Evolutionary conservation across 192 early-diverging fungal species (phyloP), one percentile per base, ranked within the genome.

Genomic region (Martensiomyces pterosporus): DNA sequence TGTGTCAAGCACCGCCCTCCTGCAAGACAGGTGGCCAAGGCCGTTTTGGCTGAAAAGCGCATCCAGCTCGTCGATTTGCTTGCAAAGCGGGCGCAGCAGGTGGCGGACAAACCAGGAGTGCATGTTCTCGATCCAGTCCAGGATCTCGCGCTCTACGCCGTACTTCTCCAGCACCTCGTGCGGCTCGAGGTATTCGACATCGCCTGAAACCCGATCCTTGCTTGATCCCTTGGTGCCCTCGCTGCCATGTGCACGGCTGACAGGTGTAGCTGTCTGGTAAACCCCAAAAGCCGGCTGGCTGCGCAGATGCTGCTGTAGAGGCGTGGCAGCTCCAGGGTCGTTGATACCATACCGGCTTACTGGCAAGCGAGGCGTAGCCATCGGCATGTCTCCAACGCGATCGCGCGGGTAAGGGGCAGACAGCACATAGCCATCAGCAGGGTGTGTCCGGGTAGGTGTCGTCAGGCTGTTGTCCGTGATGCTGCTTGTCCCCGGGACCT

Each of bases 91-190:
- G 9, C 52, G 56, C 39, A 77, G 42, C 18, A 77, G 47, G 39
- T 72, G 75, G 26, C 60, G 60, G 19, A 65, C 64, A 57, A 72
- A 70, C 75, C 75, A 77, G 25, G 39, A 38, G 24, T 58, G 67
- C 63, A 72, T 77, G 42, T 67, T 71, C 32, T 77, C 75, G 12
- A 59, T 50, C 63, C 67, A 67, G 18, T 52, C 64, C 24, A 57
- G 29, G 23, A 72, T 52, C 1, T 67, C 60, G n/a, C 48, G 52
- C 55, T 61, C 71, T 1, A 55, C 48, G 42, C 59, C 64, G 49
- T 55, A 67, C 27, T 41, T 49, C 34, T 66, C 59, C 23, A 75
- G 43, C 10, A 75, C 71, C 50, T 67, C 64, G 26, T 67, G 59
- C 2, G 71, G 71, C 43, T 75, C 71, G 27, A 63, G 52, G 35